phyloP scores from a whole-genome alignment of 2,329 filamentous ascomycete species.

The Fusarium buxicola region DNA sequence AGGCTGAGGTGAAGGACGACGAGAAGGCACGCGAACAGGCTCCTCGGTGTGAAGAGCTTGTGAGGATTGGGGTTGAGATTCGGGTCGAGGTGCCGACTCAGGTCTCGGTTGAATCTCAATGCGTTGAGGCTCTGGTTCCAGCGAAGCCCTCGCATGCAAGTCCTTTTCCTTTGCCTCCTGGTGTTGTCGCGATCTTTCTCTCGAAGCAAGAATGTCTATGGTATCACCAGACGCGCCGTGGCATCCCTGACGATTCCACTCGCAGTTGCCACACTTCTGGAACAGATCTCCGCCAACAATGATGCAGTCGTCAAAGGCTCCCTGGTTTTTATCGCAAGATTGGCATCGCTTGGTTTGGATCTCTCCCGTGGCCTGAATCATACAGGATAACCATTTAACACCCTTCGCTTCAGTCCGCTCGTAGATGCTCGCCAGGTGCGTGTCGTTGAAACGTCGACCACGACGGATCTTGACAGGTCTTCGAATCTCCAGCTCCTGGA shows the following conservation, averaged over 20 bases:
- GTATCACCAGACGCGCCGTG: slow-evolving; percentile 47
- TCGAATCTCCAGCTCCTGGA: slow-evolving; percentile 53
- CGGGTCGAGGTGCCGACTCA: not conserved
- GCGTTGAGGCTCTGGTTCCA: slow-evolving; percentile 19
- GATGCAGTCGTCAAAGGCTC: slow-evolving; percentile 60
- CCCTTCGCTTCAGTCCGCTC: slow-evolving; percentile 56
- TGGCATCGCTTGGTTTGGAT: slow-evolving; percentile 55
- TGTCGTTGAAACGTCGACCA: slow-evolving; percentile 55
- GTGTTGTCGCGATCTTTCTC: slow-evolving; percentile 28
- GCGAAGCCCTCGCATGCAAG: not conserved
- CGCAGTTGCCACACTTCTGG: slow-evolving; percentile 63
- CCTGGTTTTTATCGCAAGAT: slow-evolving; percentile 56
- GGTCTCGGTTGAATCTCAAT: slow-evolving; percentile 22
- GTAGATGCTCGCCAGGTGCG: slow-evolving; percentile 56
- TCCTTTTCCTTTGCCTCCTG: slow-evolving; percentile 22
- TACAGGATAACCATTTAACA: slow-evolving; percentile 60
- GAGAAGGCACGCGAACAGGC: slow-evolving; percentile 19
- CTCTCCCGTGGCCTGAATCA: slow-evolving; percentile 63
- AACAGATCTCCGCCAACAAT: slow-evolving; percentile 56
- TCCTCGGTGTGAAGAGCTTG: slow-evolving; percentile 3
- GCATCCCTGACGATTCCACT: slow-evolving; percentile 59
- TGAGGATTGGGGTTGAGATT: not conserved
- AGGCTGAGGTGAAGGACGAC: slow-evolving; percentile 17
- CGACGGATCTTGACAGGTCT: slow-evolving; percentile 56
- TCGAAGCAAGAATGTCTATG: slow-evolving; percentile 36